Conservation (phyloP, 768 basidiomycete genomes). For the Glaciozyma martinii region DNA sequence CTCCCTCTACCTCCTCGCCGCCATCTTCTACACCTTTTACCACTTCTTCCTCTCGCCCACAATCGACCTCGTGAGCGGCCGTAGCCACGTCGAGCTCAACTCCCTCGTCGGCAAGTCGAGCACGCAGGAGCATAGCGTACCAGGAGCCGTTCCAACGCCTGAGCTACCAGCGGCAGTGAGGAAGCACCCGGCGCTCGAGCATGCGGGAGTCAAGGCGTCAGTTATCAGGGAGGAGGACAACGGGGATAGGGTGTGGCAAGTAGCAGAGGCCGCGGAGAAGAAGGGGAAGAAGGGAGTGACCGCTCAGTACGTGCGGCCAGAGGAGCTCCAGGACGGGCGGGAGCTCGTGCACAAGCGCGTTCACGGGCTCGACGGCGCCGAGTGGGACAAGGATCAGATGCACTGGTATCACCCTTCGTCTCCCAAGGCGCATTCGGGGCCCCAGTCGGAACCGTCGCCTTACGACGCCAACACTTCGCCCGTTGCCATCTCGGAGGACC, state of each 20-base stretch:
- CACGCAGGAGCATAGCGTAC: neutral
- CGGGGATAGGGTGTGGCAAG: slow-evolving; percentile 25
- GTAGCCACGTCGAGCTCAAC: neutral
- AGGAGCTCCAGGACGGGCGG: slow-evolving; percentile 14
- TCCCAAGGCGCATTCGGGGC: slow-evolving; percentile 17
- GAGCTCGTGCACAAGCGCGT: slow-evolving; percentile 15
- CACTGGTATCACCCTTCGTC: slow-evolving; percentile 24
- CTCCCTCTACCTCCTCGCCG: slow-evolving; percentile 28
- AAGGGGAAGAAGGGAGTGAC: slow-evolving; percentile 16
- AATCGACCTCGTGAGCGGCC: neutral
- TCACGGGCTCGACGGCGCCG: slow-evolving; percentile 26
- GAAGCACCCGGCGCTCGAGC: slow-evolving; percentile 27
- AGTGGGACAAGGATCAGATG: slow-evolving; percentile 31
- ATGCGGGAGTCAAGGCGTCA: slow-evolving; percentile 25
- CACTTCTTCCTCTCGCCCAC: slow-evolving; percentile 24
- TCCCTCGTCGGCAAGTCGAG: neutral
- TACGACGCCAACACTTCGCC: neutral
- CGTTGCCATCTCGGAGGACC: slow-evolving; percentile 30
- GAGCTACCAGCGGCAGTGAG: slow-evolving; percentile 6
- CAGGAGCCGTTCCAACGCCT: neutral
- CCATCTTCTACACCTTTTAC: slow-evolving; percentile 31
- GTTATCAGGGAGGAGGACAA: slow-evolving; percentile 28
- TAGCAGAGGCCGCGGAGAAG: slow-evolving; percentile 23
- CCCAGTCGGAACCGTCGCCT: neutral
- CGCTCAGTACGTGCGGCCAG: slow-evolving; percentile 11